Percentiles rank a stretch among this genome's conserved stretches.
These are phyloP conservation scores for Lachnellula arida DNA, from an alignment of 2,329 filamentous ascomycete genomes.

Conservation along the genomic window DNA sequence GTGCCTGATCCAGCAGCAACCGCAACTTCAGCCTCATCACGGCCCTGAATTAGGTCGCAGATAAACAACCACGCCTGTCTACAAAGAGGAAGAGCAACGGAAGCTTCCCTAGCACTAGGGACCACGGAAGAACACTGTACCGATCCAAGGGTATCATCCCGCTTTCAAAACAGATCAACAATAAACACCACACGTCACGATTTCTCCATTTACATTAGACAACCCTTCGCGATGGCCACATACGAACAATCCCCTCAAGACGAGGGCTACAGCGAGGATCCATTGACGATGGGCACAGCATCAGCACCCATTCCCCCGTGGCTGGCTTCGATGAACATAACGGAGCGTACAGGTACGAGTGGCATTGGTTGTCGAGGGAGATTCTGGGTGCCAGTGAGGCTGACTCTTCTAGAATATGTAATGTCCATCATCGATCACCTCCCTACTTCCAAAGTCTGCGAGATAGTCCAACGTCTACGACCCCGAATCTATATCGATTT, in stretches of 20 bases:
- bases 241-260: slow-evolving; percentile 29
- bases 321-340: slow-evolving; percentile 20
- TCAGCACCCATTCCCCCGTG: slow-evolving; percentile 21
- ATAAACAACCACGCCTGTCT: too few species aligned
- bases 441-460: slow-evolving; percentile 72
- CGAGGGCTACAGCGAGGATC: slow-evolving; percentile 34
- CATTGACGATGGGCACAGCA: slow-evolving; percentile 21
- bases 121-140: background rate
- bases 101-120: background rate
- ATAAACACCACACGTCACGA: background rate
- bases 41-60: background rate
- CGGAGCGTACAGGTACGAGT: slow-evolving; percentile 28
- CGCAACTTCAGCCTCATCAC: background rate
- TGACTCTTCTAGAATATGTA: slow-evolving; percentile 60
- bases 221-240: slow-evolving; percentile 15
- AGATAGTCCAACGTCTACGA: slow-evolving; percentile 74
- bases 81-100: background rate
- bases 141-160: too few species aligned
- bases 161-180: background rate
- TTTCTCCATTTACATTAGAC: background rate
- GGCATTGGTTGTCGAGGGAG: background rate
- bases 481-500: slow-evolving; percentile 92
- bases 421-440: slow-evolving; percentile 74
- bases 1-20: background rate
- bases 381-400: background rate